Conservation (phyloP, 83 land plant species). For the Picea mariana region DNA sequence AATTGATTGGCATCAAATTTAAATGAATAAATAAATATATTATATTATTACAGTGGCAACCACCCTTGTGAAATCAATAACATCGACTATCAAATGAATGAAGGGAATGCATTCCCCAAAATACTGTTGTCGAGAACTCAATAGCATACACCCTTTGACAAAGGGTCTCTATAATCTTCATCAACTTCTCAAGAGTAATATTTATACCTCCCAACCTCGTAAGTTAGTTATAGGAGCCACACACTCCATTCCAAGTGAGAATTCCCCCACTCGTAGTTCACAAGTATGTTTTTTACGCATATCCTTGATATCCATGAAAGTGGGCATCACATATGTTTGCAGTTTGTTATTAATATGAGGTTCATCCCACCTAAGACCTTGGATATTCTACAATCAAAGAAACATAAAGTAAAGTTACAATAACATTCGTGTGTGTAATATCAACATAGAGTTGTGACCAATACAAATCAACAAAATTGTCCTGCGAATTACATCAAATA, state of each 20-base stretch:
- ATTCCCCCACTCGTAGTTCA: slow-evolving; percentile 76
- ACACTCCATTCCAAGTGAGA: no score
- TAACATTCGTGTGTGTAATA: no score
- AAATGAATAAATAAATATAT: background rate
- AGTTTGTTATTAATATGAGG: slow-evolving; percentile 65
- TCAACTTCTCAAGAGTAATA: no score
- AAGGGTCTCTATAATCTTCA: no score
- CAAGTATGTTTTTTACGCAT: slow-evolving; percentile 67
- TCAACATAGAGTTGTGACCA: background rate
- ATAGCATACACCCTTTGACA: no score
- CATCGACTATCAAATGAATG: background rate
- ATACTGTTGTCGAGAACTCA: background rate
- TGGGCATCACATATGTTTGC: slow-evolving; percentile 68
- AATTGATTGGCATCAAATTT: background rate
- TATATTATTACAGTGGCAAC: background rate
- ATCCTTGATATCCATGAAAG: slow-evolving; percentile 67
- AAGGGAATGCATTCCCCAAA: background rate
- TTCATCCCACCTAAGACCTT: slow-evolving; percentile 57
- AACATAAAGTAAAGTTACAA: background rate
- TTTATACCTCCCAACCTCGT: no score
- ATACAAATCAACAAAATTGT: background rate
- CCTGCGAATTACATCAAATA: background rate
- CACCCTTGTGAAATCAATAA: background rate
- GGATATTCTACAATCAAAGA: slow-evolving; percentile 65
- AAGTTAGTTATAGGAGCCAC: no score